Base-by-base conservation (phyloP, 768 basidiomycete species). In the Rhizopogon rudus region DNA sequence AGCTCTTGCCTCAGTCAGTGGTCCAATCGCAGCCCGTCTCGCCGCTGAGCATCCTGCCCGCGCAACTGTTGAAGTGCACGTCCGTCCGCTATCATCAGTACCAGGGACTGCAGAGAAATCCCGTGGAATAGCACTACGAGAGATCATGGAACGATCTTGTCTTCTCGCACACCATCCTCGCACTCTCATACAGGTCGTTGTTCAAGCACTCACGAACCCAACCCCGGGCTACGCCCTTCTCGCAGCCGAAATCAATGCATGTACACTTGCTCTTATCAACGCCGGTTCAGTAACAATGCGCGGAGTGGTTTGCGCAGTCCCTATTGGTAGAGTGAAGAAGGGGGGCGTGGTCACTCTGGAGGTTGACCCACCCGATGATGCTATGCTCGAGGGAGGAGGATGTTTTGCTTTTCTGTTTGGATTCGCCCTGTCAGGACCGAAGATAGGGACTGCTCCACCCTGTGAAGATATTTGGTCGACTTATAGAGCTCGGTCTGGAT, bases 1-100 rank as follows among this genome's bases (percentile, higher is more conserved):
- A 67, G 87, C 83, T 3, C 67, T 91, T 17, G 82, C 86, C 7
- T 91, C 91, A 5, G 67, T 91, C 37, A 89, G 88, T 13, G 91
- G 92, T 0, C 92, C 92, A 17, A 85, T 92, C 44, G 84, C 92
- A 59, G 86, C 86, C 48, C 78, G 89, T 16, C 73, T 84, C 7
- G 80, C 82, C 3, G 69, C 79, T 7, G 92, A 93, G 71, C 78
- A 82, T 31, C 81, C 91, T 9, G 84, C 84, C 10, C 81, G 83
- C 53, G 83, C 89, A 0, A 83, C 88, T 0, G 80, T 93, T 59
- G 92, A 93, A 63, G 83, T 93, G 41, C 70, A 74, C 44, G 75
- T 91, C 8, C 80, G 90, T 2, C 90, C 92, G 0, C 72, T 91
- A 16, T 77, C 83, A 20, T 78, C 81, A 44, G 75, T 91, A 9